A percentile compares a stretch with the other conserved stretches of the same genome.
Evolutionary conservation across 2,329 filamentous ascomycete species (phyloP).

Genomic region (Sporothrix dimorphospora): DNA sequence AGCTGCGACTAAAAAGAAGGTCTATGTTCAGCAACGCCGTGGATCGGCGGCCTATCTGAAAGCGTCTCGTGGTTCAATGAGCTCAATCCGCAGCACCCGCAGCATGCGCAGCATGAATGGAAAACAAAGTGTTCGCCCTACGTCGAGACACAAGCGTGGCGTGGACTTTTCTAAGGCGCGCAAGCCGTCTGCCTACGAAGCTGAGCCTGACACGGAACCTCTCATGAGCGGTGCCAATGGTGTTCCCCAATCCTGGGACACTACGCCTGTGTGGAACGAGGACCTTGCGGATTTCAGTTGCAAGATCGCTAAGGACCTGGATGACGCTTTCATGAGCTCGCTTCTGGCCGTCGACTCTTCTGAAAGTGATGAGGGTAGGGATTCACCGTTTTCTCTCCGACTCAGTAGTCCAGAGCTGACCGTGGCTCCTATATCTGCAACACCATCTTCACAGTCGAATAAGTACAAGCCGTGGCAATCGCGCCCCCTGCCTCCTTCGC

Average conservation of each 20-base stretch:
- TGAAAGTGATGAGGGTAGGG: constrained; percentile 38
- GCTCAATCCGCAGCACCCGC: constrained; percentile 53
- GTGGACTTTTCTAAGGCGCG: constrained; percentile 59
- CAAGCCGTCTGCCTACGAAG: constrained; percentile 39
- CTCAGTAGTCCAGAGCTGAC: constrained; percentile 40
- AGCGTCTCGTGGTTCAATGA: constrained; percentile 49
- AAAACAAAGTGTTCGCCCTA: constrained; percentile 50
- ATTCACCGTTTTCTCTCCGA: constrained; percentile 50
- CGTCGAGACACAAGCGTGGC: constrained; percentile 54
- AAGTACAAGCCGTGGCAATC: constrained; percentile 46
- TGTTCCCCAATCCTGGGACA: not conserved
- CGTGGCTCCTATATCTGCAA: not conserved
- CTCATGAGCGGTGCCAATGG: constrained; percentile 28
- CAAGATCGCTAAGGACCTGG: constrained; percentile 85
- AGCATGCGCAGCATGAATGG: constrained; percentile 32
- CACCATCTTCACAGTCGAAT: constrained; percentile 6
- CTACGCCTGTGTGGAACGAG: constrained; percentile 58
- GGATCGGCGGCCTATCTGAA: constrained; percentile 39
- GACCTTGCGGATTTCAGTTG: constrained; percentile 83
- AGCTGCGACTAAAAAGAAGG: constrained; percentile 26
- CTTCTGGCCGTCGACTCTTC: constrained; percentile 42
- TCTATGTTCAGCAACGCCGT: constrained; percentile 40
- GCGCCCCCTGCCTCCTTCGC: constrained; percentile 55
- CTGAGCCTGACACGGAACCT: constrained; percentile 22
- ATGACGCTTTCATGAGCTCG: constrained; percentile 83